Percentiles rank a stretch among this genome's conserved stretches.
Conservation (phyloP, 2,329 filamentous ascomycete species). For the Cytospora piceicola region DNA sequence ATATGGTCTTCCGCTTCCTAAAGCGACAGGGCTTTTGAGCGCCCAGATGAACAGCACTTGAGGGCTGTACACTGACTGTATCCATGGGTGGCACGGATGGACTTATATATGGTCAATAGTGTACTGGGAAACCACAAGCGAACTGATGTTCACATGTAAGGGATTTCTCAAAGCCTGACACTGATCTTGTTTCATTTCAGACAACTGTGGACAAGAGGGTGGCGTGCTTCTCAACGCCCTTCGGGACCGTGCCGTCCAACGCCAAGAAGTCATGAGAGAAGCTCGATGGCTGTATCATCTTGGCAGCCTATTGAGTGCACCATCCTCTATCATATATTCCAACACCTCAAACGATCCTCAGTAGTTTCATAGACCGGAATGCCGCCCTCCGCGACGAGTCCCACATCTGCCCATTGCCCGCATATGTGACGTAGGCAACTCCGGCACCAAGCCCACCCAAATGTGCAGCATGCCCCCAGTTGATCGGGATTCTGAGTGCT, state of each 20-base stretch:
- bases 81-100: neutral
- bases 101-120: neutral
- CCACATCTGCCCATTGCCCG: conserved; percentile 30
- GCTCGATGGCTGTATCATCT: neutral
- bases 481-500: conserved; percentile 30
- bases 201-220: neutral
- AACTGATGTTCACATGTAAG: neutral
- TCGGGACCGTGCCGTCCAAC: no score
- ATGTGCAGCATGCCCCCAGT: conserved; percentile 32
- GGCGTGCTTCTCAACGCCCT: neutral
- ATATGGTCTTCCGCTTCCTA: conserved; percentile 36
- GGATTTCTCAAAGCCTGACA: neutral
- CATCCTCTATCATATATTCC: neutral
- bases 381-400: conserved; percentile 30
- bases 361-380: conserved; percentile 26
- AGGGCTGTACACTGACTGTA: no score
- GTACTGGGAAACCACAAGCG: neutral
- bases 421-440: conserved; percentile 34
- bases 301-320: neutral
- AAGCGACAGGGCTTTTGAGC: conserved; percentile 3
- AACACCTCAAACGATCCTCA: conserved; percentile 9
- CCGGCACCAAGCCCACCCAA: conserved; percentile 34
- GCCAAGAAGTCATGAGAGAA: neutral
- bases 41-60: neutral
- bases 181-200: neutral